Percentiles rank a stretch among this genome's conserved stretches.
phyloP scores from a whole-genome alignment of 805 yeast species.

The Zygotorulaspora chibaensis region DNA sequence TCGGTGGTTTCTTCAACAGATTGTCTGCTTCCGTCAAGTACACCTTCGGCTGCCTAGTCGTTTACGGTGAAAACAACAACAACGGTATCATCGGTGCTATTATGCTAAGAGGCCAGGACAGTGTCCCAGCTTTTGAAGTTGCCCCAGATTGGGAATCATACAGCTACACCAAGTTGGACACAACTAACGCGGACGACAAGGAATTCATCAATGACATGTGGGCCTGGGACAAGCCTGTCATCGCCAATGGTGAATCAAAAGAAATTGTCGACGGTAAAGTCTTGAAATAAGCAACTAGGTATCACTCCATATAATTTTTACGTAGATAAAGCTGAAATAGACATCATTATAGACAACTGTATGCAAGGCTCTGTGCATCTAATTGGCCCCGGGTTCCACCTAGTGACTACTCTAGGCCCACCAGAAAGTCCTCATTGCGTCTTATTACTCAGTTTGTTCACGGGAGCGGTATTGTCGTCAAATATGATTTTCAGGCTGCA shows the following conservation, averaged over 20 bases:
- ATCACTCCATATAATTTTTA: neutral
- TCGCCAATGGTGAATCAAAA: slow-evolving; percentile 69
- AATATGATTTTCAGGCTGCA: slow-evolving; percentile 1
- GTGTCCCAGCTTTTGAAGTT: slow-evolving; percentile 86
- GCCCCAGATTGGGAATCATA: slow-evolving; percentile 99
- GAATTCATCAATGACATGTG: slow-evolving; percentile 85
- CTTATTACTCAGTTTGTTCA: neutral
- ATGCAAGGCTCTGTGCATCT: no score
- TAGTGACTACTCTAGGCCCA: neutral
- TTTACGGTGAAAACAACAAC: slow-evolving; percentile 95
- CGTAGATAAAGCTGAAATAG: neutral
- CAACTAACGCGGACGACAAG: slow-evolving; percentile 70
- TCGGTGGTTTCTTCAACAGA: slow-evolving; percentile 97
- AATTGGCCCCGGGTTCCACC: neutral
- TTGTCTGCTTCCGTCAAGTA: slow-evolving; percentile 81
- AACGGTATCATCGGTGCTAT: slow-evolving; percentile 93
- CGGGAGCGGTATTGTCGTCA: neutral
- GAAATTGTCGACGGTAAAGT: slow-evolving; percentile 98
- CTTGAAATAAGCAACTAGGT: slow-evolving; percentile 54
- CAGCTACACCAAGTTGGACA: slow-evolving; percentile 76
- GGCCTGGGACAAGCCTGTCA: slow-evolving; percentile 97
- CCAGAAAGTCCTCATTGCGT: no score
- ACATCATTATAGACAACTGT: no score
- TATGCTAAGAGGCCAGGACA: slow-evolving; percentile 90
- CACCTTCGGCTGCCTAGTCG: slow-evolving; percentile 86